Conservation (phyloP, 2,329 filamentous ascomycete species). For the Neofusicoccum ribis region DNA sequence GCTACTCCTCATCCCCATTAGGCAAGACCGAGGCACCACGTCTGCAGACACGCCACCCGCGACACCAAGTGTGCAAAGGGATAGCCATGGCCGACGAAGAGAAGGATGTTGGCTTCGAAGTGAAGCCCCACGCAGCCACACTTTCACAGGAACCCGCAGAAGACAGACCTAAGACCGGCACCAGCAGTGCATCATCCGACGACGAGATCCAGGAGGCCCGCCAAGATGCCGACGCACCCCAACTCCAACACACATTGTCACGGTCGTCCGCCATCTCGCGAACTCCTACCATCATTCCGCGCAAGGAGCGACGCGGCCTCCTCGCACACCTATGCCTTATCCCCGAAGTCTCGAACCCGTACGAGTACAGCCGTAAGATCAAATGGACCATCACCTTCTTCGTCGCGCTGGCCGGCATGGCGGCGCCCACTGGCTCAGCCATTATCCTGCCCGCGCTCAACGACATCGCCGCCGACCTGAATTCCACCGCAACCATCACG, state of each 20-base stretch:
- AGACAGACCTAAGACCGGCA: constrained; percentile 26
- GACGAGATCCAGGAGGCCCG: not conserved
- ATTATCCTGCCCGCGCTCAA: constrained; percentile 67
- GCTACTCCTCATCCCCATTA: constrained; percentile 6
- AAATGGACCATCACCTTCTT: constrained; percentile 86
- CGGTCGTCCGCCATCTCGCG: constrained; percentile 34
- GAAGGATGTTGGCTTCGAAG: constrained; percentile 2
- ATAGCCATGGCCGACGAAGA: constrained; percentile 4
- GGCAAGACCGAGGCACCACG: not conserved
- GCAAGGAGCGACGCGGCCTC: constrained; percentile 65
- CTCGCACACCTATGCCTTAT: constrained; percentile 70
- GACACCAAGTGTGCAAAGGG: not conserved
- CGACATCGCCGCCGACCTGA: constrained; percentile 35
- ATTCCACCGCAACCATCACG: constrained; percentile 35
- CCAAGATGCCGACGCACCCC: constrained; percentile 25
- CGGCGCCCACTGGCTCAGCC: constrained; percentile 78
- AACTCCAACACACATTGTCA: constrained; percentile 23
- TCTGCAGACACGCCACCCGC: not conserved
- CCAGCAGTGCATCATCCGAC: constrained; percentile 25
- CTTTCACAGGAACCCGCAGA: constrained; percentile 3
- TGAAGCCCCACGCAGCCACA: not conserved
- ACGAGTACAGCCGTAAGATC: constrained; percentile 68
- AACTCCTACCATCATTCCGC: constrained; percentile 51
- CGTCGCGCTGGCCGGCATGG: constrained; percentile 73
- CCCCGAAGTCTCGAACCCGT: constrained; percentile 75